Percentiles rank a stretch among this genome's conserved stretches.
Evolutionary conservation across 2,329 filamentous ascomycete genomes (phyloP).

Genomic region (Neonectria coccinea): DNA sequence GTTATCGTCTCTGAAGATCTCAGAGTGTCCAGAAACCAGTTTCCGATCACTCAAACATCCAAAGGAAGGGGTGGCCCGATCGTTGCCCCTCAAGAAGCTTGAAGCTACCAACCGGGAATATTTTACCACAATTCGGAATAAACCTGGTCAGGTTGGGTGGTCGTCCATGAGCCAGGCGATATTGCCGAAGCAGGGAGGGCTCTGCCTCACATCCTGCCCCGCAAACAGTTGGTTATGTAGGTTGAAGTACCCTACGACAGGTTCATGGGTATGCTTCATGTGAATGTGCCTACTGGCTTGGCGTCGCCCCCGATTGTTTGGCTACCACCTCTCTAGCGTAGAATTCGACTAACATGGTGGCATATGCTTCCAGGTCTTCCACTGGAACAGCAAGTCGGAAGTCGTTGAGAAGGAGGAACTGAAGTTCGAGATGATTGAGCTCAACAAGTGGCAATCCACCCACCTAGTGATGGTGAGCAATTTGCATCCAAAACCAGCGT

Average conservation of each 20-base stretch:
- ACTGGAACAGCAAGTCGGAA: conserved; percentile 93
- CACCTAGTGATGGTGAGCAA: conserved; percentile 70
- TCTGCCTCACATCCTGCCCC: not conserved
- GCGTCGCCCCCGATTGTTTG: conserved; percentile 36
- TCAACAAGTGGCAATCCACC: conserved; percentile 92
- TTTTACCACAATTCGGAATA: conserved; percentile 23
- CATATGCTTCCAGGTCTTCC: conserved; percentile 96
- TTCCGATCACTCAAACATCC: not conserved
- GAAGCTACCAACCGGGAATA: conserved; percentile 13
- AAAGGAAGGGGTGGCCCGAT: not conserved
- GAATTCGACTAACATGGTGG: conserved; percentile 98
- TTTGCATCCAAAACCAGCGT: not conserved
- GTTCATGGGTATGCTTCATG: conserved; percentile 6
- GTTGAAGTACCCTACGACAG: conserved; percentile 10
- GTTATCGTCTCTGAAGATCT: conserved; percentile 6
- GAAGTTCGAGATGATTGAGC: conserved; percentile 94
- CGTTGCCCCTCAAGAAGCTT: conserved; percentile 7
- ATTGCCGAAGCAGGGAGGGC: conserved; percentile 1
- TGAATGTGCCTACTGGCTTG: conserved; percentile 36
- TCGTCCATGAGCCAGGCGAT: conserved; percentile 4
- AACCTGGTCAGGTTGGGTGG: conserved; percentile 10
- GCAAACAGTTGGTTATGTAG: not conserved
- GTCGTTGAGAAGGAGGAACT: conserved; percentile 95
- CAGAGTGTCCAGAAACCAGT: not conserved
- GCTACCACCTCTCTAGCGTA: conserved; percentile 89